Base-by-base conservation (phyloP, 2,329 filamentous ascomycete species). In the Alternaria solani region DNA sequence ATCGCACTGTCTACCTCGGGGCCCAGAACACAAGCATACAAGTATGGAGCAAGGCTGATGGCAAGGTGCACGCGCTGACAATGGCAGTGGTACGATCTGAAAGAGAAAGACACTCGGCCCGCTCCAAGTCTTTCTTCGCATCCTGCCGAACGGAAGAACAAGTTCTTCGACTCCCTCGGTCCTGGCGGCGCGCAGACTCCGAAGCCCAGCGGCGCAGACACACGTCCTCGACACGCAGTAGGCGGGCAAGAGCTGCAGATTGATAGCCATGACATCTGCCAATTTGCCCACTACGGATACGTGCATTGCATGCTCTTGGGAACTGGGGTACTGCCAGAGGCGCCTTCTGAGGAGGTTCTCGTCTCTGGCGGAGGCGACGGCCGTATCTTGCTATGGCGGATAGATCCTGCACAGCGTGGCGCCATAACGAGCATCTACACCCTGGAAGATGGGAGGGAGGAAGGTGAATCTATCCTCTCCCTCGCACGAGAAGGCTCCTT, bases 221-320 rank as follows among this genome's bases (percentile, higher is more conserved):
- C 80, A 25, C 73, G 78, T 28, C 82, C 80, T 30, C 77, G 78
- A 23, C 80, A 85, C 64, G 83, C 82, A 2, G 80, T 82, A 41
- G 88, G 88, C 43, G 88, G 88, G 1, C 85, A 88, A 34, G 85
- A 91, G 1, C 81, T 98, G 6, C 93, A 96, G 75, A 93, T 97
- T 60, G 90, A 92, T 71, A 87, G 89, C 51, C 87, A 91, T 23
- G 90, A 94, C 57, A 91, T 96, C 58, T 87, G 86, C 58, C 91
- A 95, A 70, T 99, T 96, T 80, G 93, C 95, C 1, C 95, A 99
- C 77, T 94, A 90, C 77, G 95, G 96, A 44, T 98, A 97, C 75
- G 89, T 99, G 0, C 97, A 97, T 78, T 96, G 93, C 78, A 98
- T 98, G 94, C 84, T 96, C 5, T 84, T 99, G 60, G 89, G 92